Evolutionary conservation across 306 rosid species (phyloP).

Genomic region (Sindora glabra): DNA sequence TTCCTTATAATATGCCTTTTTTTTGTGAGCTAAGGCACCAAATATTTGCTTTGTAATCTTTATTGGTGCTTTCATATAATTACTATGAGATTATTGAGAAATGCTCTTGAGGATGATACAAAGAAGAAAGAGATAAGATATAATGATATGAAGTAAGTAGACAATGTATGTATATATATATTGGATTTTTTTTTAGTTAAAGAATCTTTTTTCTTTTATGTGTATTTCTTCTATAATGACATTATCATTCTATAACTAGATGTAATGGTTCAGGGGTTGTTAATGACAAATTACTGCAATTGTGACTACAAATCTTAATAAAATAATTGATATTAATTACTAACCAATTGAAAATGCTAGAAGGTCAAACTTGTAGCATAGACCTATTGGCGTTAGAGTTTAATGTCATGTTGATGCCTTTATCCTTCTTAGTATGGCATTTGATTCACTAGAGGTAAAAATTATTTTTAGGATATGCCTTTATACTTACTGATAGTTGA

Average conservation of each 20-base stretch:
- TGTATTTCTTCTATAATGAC: not conserved
- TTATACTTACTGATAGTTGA: constrained; percentile 18
- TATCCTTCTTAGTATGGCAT: constrained; percentile 46
- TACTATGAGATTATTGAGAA: too few species aligned
- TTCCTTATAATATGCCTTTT: too few species aligned
- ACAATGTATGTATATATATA: too few species aligned
- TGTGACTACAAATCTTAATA: constrained; percentile 41
- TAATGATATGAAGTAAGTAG: too few species aligned
- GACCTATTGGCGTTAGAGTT: constrained; percentile 52
- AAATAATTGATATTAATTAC: constrained; percentile 46
- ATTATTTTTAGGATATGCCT: too few species aligned
- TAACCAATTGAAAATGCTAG: constrained; percentile 45
- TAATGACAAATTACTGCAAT: constrained; percentile 29
- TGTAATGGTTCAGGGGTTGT: not conserved
- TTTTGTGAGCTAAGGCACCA: too few species aligned
- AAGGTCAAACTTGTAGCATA: constrained; percentile 40
- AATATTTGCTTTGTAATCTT: too few species aligned
- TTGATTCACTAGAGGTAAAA: constrained; percentile 53
- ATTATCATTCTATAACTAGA: not conserved
- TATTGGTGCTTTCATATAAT: too few species aligned
- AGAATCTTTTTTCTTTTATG: too few species aligned
- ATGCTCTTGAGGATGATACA: too few species aligned
- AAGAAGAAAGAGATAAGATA: too few species aligned
- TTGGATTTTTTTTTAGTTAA: too few species aligned
- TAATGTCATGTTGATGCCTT: constrained; percentile 56